Evolutionary conservation across 2,329 filamentous ascomycete species (phyloP).

Genomic region (Fusarium setosum): DNA sequence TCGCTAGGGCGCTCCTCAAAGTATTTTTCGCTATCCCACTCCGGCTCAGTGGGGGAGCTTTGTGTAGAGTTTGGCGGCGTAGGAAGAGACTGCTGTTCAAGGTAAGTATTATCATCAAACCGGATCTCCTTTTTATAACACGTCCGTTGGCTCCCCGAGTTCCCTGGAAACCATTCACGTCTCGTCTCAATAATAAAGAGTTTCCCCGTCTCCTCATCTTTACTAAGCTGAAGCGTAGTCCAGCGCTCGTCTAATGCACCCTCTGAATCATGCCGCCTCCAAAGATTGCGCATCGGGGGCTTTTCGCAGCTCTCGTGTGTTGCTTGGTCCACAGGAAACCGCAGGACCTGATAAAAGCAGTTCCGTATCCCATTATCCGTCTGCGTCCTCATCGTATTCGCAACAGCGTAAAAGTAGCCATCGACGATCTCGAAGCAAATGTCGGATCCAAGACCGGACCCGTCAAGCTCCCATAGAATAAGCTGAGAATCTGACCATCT

Average conservation of each 20-base stretch:
- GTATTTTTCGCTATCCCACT: constrained; percentile 51
- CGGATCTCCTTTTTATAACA: constrained; percentile 71
- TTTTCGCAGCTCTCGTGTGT: constrained; percentile 51
- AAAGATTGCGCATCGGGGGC: constrained; percentile 60
- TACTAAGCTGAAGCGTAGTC: constrained; percentile 72
- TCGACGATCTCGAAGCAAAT: constrained; percentile 79
- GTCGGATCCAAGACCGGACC: constrained; percentile 72
- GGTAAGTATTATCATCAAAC: constrained; percentile 46
- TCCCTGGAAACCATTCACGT: constrained; percentile 70
- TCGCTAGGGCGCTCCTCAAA: constrained; percentile 23
- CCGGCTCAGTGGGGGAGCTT: neutral
- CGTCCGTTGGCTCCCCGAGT: constrained; percentile 69
- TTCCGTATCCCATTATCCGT: constrained; percentile 74
- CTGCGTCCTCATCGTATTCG: constrained; percentile 72
- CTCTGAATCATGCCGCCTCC: constrained; percentile 75
- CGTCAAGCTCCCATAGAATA: constrained; percentile 68
- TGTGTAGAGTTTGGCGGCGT: constrained; percentile 5
- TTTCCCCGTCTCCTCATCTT: constrained; percentile 67
- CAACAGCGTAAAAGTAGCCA: constrained; percentile 75
- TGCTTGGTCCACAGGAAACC: constrained; percentile 64
- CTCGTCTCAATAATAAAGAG: constrained; percentile 75
- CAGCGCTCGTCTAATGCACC: constrained; percentile 81
- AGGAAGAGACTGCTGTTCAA: neutral
- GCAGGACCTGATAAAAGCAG: constrained; percentile 75
- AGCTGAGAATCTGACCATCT: constrained; percentile 58